phyloP scores from a whole-genome alignment of 177 flowering plant species.

The Tripterygium wilfordii region DNA sequence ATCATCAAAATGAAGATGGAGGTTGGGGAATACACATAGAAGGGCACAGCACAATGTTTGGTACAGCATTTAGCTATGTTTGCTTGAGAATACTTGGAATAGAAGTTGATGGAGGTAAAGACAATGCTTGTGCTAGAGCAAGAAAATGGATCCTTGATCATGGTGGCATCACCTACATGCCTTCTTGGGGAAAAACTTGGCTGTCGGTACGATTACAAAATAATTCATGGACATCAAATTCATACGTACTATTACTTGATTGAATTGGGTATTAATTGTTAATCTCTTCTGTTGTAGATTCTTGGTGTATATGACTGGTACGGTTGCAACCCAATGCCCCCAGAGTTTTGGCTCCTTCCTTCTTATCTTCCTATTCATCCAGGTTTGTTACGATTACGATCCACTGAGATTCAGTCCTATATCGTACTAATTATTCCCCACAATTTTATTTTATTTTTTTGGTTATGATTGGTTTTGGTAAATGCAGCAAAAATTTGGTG shows the following conservation, averaged over 20 bases:
- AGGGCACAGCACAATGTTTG: conserved; percentile 17
- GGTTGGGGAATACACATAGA: conserved; percentile 1
- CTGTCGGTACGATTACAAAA: background rate
- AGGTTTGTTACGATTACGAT: conserved; percentile 18
- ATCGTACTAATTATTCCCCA: background rate
- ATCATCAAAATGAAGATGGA: conserved; percentile 16
- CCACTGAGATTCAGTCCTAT: background rate
- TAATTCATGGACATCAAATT: too few species aligned
- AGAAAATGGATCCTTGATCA: conserved; percentile 40
- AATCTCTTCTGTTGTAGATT: conserved; percentile 14
- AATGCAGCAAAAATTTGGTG: conserved; percentile 32
- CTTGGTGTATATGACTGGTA: conserved; percentile 42
- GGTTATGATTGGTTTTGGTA: background rate
- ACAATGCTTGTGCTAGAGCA: conserved; percentile 37
- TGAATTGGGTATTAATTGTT: background rate
- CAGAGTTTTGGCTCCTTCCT: conserved; percentile 52
- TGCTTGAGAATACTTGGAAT: conserved; percentile 40
- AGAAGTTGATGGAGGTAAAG: conserved; percentile 36
- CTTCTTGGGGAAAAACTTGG: conserved; percentile 1
- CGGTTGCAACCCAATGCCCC: conserved; percentile 52
- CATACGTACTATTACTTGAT: background rate
- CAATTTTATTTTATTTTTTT: background rate
- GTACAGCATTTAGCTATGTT: conserved; percentile 39
- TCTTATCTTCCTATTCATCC: conserved; percentile 47
- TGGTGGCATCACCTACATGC: conserved; percentile 5